phyloP scores from a whole-genome alignment of 495 filamentous ascomycete genomes.

The Podospora conica region DNA sequence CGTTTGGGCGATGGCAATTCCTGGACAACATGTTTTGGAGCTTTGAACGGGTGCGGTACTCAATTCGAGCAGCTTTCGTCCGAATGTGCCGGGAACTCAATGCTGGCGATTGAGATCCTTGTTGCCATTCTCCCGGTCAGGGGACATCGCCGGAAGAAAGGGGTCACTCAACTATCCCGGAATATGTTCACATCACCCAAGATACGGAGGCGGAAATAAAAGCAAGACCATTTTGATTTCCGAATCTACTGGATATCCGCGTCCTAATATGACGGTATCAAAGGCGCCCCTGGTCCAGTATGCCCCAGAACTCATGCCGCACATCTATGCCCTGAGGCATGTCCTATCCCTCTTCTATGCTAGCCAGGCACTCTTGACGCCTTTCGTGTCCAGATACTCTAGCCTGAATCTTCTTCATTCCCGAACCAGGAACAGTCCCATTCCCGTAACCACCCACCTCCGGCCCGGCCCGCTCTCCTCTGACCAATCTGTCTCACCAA shows the following conservation, averaged over 20 bases:
- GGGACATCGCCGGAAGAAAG: too few relatives aligned
- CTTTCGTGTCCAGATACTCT: background rate
- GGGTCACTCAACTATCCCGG: too few relatives aligned
- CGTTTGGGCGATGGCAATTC: too few relatives aligned
- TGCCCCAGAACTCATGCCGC: background rate
- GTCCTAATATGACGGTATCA: background rate
- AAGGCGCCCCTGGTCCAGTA: background rate
- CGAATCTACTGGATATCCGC: background rate
- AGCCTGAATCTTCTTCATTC: background rate
- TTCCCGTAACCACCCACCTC: background rate
- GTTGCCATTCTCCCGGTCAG: too few relatives aligned
- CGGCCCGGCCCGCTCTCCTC: background rate
- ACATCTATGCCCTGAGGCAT: background rate
- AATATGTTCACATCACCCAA: too few relatives aligned
- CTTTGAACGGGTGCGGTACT: too few relatives aligned
- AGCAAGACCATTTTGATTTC: background rate
- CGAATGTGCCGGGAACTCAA: too few relatives aligned
- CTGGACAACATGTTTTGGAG: too few relatives aligned
- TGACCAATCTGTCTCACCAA: background rate
- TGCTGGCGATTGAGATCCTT: too few relatives aligned
- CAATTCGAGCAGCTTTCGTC: too few relatives aligned
- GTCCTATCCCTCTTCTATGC: background rate
- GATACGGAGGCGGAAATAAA: background rate
- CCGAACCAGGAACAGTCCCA: background rate
- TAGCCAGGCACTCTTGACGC: background rate